A percentile compares a stretch with the other conserved stretches of the same genome.
Conservation (phyloP, 148 eudicot genomes). For the Cornus kousa region DNA sequence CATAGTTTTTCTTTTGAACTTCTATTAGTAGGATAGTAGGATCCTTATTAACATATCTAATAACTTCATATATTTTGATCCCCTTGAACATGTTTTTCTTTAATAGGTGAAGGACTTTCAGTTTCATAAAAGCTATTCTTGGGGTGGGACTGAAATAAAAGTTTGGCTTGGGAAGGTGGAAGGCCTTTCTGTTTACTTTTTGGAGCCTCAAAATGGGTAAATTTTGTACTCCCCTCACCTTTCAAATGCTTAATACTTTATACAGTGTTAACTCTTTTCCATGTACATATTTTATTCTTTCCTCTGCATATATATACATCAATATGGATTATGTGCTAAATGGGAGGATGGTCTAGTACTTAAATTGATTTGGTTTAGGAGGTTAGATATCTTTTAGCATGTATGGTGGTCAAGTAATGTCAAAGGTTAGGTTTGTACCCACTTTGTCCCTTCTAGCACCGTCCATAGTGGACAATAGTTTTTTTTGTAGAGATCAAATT, state of each 20-base stretch:
- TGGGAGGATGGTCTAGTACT: background rate
- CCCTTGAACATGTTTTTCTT: slow-evolving; percentile 11
- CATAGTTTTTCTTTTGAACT: background rate
- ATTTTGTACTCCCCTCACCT: background rate
- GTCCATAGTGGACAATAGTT: too few species aligned
- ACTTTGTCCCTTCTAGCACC: too few species aligned
- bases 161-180: slow-evolving; percentile 98
- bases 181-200: slow-evolving; percentile 86
- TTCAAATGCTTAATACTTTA: background rate
- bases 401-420: background rate
- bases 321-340: background rate
- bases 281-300: background rate
- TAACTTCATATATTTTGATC: background rate
- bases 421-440: too few species aligned
- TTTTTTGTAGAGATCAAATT: too few species aligned
- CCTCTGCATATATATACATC: background rate
- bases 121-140: slow-evolving; percentile 69
- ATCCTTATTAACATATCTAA: too few species aligned
- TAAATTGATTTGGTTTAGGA: background rate
- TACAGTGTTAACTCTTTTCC: background rate
- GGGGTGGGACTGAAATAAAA: slow-evolving; percentile 91
- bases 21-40: too few species aligned
- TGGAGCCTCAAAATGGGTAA: slow-evolving; percentile 98
- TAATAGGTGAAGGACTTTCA: slow-evolving; percentile 81
- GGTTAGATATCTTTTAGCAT: background rate